phyloP scores from a whole-genome alignment of 164 flowering plant genomes.

The Protea cynaroides region DNA sequence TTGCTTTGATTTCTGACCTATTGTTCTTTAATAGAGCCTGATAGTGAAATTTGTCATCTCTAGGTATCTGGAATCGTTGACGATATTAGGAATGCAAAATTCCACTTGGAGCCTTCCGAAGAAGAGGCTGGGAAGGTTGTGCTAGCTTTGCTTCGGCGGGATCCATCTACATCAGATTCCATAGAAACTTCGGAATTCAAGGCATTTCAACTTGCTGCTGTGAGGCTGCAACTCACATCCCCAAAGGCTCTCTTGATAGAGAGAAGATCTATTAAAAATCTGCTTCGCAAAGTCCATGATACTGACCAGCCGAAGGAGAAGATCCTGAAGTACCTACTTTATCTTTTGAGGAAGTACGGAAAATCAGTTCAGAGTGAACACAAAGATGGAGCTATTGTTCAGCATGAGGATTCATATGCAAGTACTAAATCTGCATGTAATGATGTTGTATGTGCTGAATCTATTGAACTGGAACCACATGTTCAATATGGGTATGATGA shows the following conservation, averaged over 20 bases:
- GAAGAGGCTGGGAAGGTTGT: constrained; percentile 45
- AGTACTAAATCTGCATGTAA: constrained; percentile 4
- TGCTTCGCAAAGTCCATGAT: constrained; percentile 25
- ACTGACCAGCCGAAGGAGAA: constrained; percentile 27
- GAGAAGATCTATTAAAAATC: constrained; percentile 45
- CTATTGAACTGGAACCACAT: constrained; percentile 18
- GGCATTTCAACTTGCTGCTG: constrained; percentile 39
- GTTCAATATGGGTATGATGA: constrained; percentile 6
- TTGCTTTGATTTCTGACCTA: neutral
- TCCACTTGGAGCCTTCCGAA: constrained; percentile 54
- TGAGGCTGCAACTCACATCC: constrained; percentile 37
- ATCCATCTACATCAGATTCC: neutral
- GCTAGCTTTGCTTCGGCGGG: neutral
- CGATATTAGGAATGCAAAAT: constrained; percentile 45
- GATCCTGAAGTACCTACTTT: constrained; percentile 30
- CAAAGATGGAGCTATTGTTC: constrained; percentile 13
- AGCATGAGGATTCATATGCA: constrained; percentile 13
- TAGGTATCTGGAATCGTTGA: constrained; percentile 65
- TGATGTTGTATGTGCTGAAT: constrained; percentile 1
- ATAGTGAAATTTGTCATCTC: constrained; percentile 9
- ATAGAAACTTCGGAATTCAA: constrained; percentile 15
- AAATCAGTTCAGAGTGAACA: constrained; percentile 23
- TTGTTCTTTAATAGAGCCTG: neutral
- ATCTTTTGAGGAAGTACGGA: constrained; percentile 45
- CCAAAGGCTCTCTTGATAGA: constrained; percentile 40